These are phyloP conservation scores for Thelonectria blattea DNA, from an alignment of 2,329 filamentous ascomycete species.

Conservation along the genomic window DNA sequence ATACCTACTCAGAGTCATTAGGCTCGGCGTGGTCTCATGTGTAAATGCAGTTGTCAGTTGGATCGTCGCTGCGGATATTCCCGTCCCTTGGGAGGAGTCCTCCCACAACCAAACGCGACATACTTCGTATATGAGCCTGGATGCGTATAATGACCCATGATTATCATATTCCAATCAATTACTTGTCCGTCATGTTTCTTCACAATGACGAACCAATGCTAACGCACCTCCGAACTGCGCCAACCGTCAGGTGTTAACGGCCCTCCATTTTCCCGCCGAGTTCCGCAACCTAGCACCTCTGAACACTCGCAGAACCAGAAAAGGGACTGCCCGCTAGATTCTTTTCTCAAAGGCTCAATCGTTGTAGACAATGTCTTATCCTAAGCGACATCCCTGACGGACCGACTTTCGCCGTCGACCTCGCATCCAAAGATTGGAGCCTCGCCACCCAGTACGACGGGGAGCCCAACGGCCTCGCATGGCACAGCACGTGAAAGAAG, in stretches of 20 bases:
- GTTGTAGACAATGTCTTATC: neutral
- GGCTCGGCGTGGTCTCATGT: too few relatives aligned
- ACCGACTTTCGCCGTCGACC: slow-evolving; percentile 1
- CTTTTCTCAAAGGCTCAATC: slow-evolving; percentile 9
- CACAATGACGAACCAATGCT: neutral
- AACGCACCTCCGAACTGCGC: neutral
- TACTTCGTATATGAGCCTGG: neutral
- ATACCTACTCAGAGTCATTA: too few relatives aligned
- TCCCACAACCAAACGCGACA: neutral
- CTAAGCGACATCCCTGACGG: slow-evolving; percentile 8
- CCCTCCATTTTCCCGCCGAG: slow-evolving; percentile 11
- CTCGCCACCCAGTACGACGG: slow-evolving; percentile 18
- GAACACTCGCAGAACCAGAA: slow-evolving; percentile 24
- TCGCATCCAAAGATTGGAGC: slow-evolving; percentile 10
- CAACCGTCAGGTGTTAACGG: neutral
- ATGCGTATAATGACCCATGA: neutral
- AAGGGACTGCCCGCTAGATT: slow-evolving; percentile 12
- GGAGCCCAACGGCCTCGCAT: slow-evolving; percentile 23
- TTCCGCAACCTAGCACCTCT: slow-evolving; percentile 5
- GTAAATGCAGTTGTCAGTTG: too few relatives aligned
- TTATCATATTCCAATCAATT: too few relatives aligned
- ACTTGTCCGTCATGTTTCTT: too few relatives aligned
- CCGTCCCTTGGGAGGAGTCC: neutral
- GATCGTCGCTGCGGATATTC: neutral
- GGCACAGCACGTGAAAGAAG: slow-evolving; percentile 5